Evolutionary conservation across 2,329 filamentous ascomycete genomes (phyloP).

Genomic region (Aureobasidium sp.): DNA sequence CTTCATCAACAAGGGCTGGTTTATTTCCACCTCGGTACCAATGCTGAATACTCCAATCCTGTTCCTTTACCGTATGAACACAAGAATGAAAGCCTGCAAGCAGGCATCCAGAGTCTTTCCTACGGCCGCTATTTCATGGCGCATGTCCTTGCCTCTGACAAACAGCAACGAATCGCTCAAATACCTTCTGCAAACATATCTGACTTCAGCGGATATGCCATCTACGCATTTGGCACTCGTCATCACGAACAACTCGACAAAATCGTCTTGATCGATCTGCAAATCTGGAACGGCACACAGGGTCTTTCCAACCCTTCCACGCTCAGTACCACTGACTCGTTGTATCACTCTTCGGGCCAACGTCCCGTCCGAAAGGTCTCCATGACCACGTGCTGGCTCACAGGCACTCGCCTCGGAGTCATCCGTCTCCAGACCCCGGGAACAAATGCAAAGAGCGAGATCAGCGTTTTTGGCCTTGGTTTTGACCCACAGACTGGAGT

Average conservation of each 20-base stretch:
- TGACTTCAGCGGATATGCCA: conserved; percentile 1
- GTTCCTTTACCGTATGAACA: not conserved
- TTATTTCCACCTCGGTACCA: conserved; percentile 19
- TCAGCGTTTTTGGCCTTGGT: not conserved
- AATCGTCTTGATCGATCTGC: conserved; percentile 4
- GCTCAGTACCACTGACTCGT: conserved; percentile 3
- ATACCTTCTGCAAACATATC: not conserved
- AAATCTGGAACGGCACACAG: not conserved
- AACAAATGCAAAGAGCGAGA: conserved; percentile 11
- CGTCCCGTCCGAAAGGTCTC: conserved; percentile 5
- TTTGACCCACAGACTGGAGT: conserved; percentile 4
- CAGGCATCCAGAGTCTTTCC: not conserved
- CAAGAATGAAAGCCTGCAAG: not conserved
- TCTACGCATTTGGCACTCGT: not conserved
- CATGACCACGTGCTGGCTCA: not conserved
- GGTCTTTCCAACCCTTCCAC: not conserved
- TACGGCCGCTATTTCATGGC: conserved; percentile 11
- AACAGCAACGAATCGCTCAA: not conserved
- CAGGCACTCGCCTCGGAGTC: not conserved
- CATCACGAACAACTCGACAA: not conserved
- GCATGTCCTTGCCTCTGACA: conserved; percentile 5
- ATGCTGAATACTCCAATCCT: conserved; percentile 18
- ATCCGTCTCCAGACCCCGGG: not conserved
- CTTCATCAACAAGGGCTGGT: conserved; percentile 10
- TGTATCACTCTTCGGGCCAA: not conserved